Conservation (phyloP, 352 stramenopile genomes). For the Globisporangium sylvaticum region DNA sequence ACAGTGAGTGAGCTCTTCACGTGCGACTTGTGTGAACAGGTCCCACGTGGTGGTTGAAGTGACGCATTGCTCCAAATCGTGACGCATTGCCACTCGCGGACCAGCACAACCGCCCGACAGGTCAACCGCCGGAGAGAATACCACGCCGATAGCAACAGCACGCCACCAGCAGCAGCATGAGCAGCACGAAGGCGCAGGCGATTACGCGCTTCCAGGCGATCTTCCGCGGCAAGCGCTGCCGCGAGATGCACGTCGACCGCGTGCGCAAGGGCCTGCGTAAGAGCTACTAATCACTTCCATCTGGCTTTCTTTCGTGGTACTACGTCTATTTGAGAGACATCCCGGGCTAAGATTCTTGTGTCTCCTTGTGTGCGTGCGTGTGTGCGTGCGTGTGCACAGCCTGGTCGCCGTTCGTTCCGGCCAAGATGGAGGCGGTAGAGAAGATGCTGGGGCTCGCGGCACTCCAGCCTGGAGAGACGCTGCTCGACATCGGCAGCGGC, state of each 20-base stretch:
- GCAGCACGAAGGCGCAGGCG: constrained; percentile 6
- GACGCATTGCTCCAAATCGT: neutral
- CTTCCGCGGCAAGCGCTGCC: constrained; percentile 49
- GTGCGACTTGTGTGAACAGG: neutral
- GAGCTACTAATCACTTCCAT: neutral
- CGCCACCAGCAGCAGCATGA: neutral
- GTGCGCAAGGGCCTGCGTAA: constrained; percentile 48
- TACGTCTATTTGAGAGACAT: neutral
- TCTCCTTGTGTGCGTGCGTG: neutral
- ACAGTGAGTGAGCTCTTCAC: neutral
- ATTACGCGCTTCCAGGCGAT: constrained; percentile 49
- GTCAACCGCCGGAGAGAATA: neutral
- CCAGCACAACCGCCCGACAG: neutral
- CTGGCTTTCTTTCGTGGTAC: neutral
- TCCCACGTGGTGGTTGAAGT: constrained; percentile 8
- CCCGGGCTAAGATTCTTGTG: neutral
- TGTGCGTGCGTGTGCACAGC: constrained; percentile 24
- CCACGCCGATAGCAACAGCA: neutral
- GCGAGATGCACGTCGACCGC: constrained; percentile 50
- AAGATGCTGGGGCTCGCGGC: constrained; percentile 43
- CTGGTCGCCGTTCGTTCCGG: constrained; percentile 68
- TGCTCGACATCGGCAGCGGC: constrained; percentile 64
- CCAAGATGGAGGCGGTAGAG: constrained; percentile 48
- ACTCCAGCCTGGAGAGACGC: constrained; percentile 35
- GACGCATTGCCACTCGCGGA: neutral